Percentiles rank a stretch among this genome's conserved stretches.
Conservation (phyloP, 106 monocot genomes). For the Vanilla planifolia region DNA sequence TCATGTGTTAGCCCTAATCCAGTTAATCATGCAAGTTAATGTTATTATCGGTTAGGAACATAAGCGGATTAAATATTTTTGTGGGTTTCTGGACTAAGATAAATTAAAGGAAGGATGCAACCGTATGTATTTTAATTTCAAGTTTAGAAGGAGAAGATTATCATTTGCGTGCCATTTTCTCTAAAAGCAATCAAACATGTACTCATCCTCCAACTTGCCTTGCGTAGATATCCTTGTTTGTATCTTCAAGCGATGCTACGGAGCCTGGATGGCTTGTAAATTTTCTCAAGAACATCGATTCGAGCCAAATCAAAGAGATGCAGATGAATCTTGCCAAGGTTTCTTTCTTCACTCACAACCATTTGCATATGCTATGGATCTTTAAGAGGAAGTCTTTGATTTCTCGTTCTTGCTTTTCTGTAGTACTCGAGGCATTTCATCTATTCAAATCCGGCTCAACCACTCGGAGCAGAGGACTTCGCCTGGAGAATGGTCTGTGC, state of each 20-base stretch:
- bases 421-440: constrained; percentile 83
- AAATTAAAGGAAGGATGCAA: no score
- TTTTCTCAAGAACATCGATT: constrained; percentile 48
- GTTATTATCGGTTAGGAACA: no score
- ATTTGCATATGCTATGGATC: not conserved
- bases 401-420: constrained; percentile 7
- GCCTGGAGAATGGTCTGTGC: constrained; percentile 89
- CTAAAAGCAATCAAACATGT: not conserved
- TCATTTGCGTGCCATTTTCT: no score
- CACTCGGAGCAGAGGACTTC: constrained; percentile 78
- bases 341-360: not conserved
- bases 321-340: constrained; percentile 79
- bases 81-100: no score
- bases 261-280: constrained; percentile 76
- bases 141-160: no score
- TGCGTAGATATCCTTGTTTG: constrained; percentile 79
- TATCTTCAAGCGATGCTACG: constrained; percentile 80
- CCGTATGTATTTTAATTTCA: no score
- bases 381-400: not conserved
- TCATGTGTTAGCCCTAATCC: no score
- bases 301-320: constrained; percentile 52
- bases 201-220: constrained; percentile 1
- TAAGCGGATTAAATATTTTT: no score
- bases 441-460: constrained; percentile 80
- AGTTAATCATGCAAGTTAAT: no score